Evolutionary conservation across 495 filamentous ascomycete species (phyloP).

Genomic region (Annulohypoxylon maeteangense): DNA sequence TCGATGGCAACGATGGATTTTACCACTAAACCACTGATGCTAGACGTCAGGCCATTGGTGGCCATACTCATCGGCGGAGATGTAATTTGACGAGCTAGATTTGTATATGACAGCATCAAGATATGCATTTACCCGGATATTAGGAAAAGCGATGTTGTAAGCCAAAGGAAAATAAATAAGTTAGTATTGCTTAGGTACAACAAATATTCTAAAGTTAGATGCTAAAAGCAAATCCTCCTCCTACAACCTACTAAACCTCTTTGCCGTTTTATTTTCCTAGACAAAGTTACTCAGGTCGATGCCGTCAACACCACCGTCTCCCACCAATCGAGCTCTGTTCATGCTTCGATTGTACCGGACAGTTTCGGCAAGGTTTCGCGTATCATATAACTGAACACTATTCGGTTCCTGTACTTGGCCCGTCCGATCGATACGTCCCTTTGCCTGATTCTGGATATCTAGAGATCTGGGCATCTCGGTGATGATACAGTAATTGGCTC

Average conservation of each 20-base stretch:
- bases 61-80: not conserved
- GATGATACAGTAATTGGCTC: slow-evolving; percentile 23
- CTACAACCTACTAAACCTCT: no score
- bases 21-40: slow-evolving; percentile 64
- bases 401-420: slow-evolving; percentile 1
- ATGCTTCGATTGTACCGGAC: not conserved
- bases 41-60: not conserved
- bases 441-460: not conserved
- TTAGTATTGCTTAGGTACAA: no score
- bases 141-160: no score
- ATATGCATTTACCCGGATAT: no score
- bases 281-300: no score
- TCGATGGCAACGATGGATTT: slow-evolving; percentile 66
- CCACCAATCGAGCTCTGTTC: no score
- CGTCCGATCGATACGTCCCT: slow-evolving; percentile 16
- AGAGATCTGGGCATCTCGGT: not conserved
- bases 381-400: not conserved
- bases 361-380: not conserved
- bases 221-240: no score
- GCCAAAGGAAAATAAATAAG: no score
- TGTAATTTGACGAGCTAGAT: not conserved
- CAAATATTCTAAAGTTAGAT: no score
- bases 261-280: no score
- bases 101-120: not conserved
- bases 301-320: no score